Evolutionary conservation across 2,329 filamentous ascomycete genomes (phyloP).

Genomic region (Taxawa tesnikishii): DNA sequence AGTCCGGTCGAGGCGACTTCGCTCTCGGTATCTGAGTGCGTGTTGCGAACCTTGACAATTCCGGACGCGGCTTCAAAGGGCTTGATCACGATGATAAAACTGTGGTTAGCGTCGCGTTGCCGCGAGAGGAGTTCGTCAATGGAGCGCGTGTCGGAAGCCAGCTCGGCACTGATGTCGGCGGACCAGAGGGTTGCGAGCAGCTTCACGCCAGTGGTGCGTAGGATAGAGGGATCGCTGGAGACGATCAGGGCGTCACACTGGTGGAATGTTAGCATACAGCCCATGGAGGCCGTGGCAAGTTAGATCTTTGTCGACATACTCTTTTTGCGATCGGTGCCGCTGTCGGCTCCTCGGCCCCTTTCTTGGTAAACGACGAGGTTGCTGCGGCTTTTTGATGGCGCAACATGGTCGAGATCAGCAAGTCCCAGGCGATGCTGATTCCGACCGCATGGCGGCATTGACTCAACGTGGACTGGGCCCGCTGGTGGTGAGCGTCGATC

Average conservation of each 20-base stretch:
- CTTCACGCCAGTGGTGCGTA: slow-evolving; percentile 65
- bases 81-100: slow-evolving; percentile 84
- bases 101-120: slow-evolving; percentile 65
- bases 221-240: slow-evolving; percentile 66
- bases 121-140: slow-evolving; percentile 67
- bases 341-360: slow-evolving; percentile 47
- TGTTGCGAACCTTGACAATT: slow-evolving; percentile 51
- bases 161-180: slow-evolving; percentile 75
- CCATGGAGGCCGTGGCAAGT: too few relatives aligned
- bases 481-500: slow-evolving; percentile 67
- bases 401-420: slow-evolving; percentile 32
- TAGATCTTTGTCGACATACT: too few relatives aligned
- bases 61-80: slow-evolving; percentile 54
- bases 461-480: slow-evolving; percentile 26
- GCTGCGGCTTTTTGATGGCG: slow-evolving; percentile 33
- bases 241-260: slow-evolving; percentile 76
- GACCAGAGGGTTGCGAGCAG: slow-evolving; percentile 70
- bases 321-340: slow-evolving; percentile 6
- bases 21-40: slow-evolving; percentile 46
- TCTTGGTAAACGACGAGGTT: slow-evolving; percentile 51
- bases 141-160: slow-evolving; percentile 54
- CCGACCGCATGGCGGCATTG: slow-evolving; percentile 72
- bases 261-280: neutral
- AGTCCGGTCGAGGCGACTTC: slow-evolving; percentile 66
- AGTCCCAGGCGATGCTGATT: slow-evolving; percentile 82